Percentiles rank a stretch among this genome's conserved stretches.
phyloP scores from a whole-genome alignment of 108 stramenopile species.

The Cyclostephanos invisitatus region DNA sequence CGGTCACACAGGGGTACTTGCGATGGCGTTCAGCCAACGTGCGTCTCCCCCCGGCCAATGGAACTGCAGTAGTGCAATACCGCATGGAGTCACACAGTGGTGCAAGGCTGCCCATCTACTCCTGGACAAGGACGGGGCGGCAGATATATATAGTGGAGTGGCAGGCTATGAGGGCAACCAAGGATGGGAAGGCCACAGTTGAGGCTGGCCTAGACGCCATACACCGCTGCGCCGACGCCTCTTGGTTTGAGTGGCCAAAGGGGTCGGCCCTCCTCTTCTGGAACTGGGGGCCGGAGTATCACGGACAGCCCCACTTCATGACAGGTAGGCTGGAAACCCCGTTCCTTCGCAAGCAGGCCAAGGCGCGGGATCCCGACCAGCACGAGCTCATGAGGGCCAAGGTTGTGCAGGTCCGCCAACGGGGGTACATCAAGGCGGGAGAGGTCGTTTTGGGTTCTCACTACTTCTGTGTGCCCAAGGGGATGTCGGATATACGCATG shows the following conservation, averaged over 20 bases:
- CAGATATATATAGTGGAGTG: too few species aligned
- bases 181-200: constrained; percentile 37
- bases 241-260: constrained; percentile 42
- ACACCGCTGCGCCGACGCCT: not conserved
- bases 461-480: too few species aligned
- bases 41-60: too few species aligned
- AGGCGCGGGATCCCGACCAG: not conserved
- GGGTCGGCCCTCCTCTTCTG: constrained; percentile 46
- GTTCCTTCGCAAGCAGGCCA: not conserved
- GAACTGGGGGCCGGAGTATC: constrained; percentile 32
- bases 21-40: not conserved
- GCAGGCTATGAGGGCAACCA: constrained; percentile 7
- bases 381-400: too few species aligned
- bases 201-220: constrained; percentile 18
- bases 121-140: too few species aligned
- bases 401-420: too few species aligned
- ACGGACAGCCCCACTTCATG: constrained; percentile 25
- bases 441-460: too few species aligned
- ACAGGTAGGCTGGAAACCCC: not conserved
- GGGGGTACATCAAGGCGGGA: too few species aligned
- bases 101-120: too few species aligned
- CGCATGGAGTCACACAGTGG: not conserved
- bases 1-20: not conserved
- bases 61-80: not conserved
- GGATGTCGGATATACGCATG: too few species aligned